A percentile compares a stretch with the other conserved stretches of the same genome.
phyloP scores from a whole-genome alignment of 2,329 filamentous ascomycete genomes.

The Cladosporium oxysporum region DNA sequence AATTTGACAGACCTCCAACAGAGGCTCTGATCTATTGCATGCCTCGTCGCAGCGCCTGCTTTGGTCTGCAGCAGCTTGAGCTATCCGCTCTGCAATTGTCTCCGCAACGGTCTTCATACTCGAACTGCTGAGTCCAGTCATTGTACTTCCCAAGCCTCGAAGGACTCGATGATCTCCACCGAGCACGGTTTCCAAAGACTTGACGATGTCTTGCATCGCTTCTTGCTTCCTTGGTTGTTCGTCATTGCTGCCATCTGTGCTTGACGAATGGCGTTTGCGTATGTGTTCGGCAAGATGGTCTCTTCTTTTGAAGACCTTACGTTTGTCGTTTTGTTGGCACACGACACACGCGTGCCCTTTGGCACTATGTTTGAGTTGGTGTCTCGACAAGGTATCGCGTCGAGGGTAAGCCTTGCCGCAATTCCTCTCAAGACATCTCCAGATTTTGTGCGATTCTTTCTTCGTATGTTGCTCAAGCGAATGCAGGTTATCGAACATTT shows the following conservation, averaged over 20 bases:
- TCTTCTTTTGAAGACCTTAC: constrained; percentile 5
- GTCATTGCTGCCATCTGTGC: not conserved
- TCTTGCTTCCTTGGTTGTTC: not conserved
- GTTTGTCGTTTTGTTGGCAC: not conserved
- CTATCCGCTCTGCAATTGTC: not conserved
- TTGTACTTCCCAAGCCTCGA: not conserved
- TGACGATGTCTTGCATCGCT: constrained; percentile 1
- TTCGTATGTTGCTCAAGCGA: constrained; percentile 4
- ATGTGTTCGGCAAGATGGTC: constrained; percentile 11
- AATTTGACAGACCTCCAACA: no score
- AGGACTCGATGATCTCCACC: not conserved
- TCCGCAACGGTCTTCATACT: not conserved
- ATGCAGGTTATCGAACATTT: not conserved
- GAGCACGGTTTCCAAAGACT: constrained; percentile 3
- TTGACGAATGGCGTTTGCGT: not conserved
- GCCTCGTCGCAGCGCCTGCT: no score
- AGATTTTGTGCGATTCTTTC: not conserved
- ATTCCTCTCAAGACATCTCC: not conserved
- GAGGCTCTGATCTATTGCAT: no score
- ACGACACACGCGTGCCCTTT: not conserved
- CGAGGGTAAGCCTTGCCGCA: constrained; percentile 1
- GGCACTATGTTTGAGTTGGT: not conserved
- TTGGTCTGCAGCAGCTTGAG: no score
- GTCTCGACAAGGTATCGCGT: not conserved
- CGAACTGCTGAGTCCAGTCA: not conserved